Base-by-base conservation (phyloP, 352 stramenopile species). In the Pythium volutum region DNA sequence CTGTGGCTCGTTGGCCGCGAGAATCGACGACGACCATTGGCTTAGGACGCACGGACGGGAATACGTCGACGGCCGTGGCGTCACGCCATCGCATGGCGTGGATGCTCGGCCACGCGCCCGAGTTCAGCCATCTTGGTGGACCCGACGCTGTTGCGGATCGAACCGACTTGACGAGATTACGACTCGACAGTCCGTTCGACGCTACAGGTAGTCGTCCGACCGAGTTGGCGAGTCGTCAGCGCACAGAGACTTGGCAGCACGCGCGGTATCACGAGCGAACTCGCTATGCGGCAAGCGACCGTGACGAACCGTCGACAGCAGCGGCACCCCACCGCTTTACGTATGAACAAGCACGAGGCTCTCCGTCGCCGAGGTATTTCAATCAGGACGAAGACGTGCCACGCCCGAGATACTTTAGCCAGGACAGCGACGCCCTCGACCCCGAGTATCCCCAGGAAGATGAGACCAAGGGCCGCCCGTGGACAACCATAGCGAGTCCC, bases 21-120 rank as follows among this genome's bases (percentile, higher is more conserved):
- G 10, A 26, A 2, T 8, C 10, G 10, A 4, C 15, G 41, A 6
- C 41, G 10, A 4, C 41, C 20, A 23, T 9, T 47, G 41, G 10
- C 8, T 23, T 47, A 9, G 4, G n/a, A n/a, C n/a, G n/a, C n/a
- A n/a, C n/a, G n/a, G n/a, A n/a, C n/a, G n/a, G n/a, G n/a, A n/a
- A n/a, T 42, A 5, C 36, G 36, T 42, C 36, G 4, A 4, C 36
- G 18, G 15, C 41, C 16, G 18, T 4, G 4, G 41, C 43, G 43
- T 12, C 43, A n/a, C 43, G 43, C 14, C 22, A 50, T 50, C 43
- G 43, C 43, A 50, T 33, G 43, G 43, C 43, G 43, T 50, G 43
- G 43, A 50, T 50, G 43, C 43, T 50, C 22, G 43, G 22, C 8
- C 43, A 50, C 43, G 43, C 43, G 22, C 43, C 43, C 20, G 43